phyloP scores from a whole-genome alignment of 2,329 filamentous ascomycete species.

The Cladosporium cucumerinum region DNA sequence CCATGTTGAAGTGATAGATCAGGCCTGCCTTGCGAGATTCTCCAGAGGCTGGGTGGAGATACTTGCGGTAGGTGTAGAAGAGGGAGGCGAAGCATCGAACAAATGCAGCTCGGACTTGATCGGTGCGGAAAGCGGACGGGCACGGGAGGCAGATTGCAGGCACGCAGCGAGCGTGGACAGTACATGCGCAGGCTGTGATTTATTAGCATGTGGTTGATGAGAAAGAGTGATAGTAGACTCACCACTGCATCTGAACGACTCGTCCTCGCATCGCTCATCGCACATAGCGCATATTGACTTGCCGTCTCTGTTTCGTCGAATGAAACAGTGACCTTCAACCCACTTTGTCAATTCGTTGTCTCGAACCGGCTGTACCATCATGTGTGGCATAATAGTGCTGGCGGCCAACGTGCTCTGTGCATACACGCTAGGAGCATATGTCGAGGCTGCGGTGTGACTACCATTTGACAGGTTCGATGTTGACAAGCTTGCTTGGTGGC shows the following conservation, averaged over 20 bases:
- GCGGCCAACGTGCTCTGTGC: slow-evolving; percentile 82
- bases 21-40: slow-evolving; percentile 62
- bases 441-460: slow-evolving; percentile 35
- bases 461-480: slow-evolving; percentile 60
- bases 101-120: slow-evolving; percentile 65
- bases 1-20: slow-evolving; percentile 64
- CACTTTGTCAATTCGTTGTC: slow-evolving; percentile 78
- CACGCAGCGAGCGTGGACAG: slow-evolving; percentile 58
- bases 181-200: slow-evolving; percentile 51
- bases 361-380: slow-evolving; percentile 72
- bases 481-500: slow-evolving; percentile 61
- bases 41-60: slow-evolving; percentile 55
- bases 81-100: slow-evolving; percentile 66
- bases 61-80: slow-evolving; percentile 66
- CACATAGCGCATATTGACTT: slow-evolving; percentile 67
- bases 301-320: slow-evolving; percentile 59
- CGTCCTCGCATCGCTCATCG: slow-evolving; percentile 70
- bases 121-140: slow-evolving; percentile 63
- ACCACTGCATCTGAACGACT: slow-evolving; percentile 68
- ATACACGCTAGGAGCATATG: slow-evolving; percentile 77
- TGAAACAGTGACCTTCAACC: slow-evolving; percentile 81
- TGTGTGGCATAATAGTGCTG: slow-evolving; percentile 81
- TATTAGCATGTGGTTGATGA: slow-evolving; percentile 11
- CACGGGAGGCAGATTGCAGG: slow-evolving; percentile 62
- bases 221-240: slow-evolving; percentile 27